phyloP scores from a whole-genome alignment of 73 alveolate species.

The Symbiodinium pilosum region DNA sequence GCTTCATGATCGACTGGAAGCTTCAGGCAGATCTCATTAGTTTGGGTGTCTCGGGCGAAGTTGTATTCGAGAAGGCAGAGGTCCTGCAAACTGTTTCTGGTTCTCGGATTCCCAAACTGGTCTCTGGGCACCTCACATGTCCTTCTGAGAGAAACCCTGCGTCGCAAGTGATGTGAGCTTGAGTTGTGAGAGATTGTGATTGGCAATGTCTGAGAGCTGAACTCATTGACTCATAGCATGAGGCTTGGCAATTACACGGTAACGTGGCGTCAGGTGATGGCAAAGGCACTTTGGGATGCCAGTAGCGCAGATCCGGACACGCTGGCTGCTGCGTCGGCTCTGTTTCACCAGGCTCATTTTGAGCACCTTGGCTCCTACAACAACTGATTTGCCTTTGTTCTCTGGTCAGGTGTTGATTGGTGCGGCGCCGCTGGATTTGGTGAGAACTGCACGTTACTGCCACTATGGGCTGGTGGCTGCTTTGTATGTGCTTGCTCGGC shows the following conservation, averaged over 20 bases:
- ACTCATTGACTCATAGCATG: background rate
- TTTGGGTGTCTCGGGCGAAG: background rate
- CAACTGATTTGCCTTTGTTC: background rate
- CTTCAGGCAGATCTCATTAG: constrained; percentile 11
- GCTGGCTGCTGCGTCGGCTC: constrained; percentile 72
- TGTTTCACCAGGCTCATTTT: constrained; percentile 42
- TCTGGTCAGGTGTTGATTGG: constrained; percentile 21
- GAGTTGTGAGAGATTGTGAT: background rate
- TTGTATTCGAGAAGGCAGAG: too few relatives aligned
- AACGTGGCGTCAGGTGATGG: constrained; percentile 59
- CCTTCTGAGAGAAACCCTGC: too few relatives aligned
- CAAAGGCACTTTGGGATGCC: constrained; percentile 40
- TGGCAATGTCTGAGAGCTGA: background rate
- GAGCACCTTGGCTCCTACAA: background rate
- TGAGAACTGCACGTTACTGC: constrained; percentile 12
- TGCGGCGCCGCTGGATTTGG: constrained; percentile 9
- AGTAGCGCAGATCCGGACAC: background rate
- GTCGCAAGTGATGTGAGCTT: background rate
- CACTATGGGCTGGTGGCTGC: constrained; percentile 74
- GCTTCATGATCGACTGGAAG: constrained; percentile 33
- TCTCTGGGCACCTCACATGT: too few relatives aligned
- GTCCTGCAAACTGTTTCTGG: too few relatives aligned
- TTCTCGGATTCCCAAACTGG: too few relatives aligned
- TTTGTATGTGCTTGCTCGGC: constrained; percentile 24
- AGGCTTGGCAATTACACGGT: background rate